Base-by-base conservation (phyloP, 169 alveolate genomes). In the Hepatocystis sp. region DNA sequence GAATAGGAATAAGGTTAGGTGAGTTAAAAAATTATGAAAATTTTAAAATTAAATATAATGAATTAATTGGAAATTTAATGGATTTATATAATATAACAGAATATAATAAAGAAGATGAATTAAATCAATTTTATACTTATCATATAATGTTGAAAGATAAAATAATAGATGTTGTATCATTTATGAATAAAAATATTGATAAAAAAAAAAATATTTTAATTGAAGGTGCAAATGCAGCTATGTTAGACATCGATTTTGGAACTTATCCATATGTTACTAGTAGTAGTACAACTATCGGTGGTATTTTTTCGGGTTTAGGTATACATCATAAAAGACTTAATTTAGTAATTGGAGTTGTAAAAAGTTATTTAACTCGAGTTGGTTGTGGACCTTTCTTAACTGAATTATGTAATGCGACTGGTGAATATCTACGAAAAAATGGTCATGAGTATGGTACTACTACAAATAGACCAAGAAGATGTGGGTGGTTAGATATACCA, bases 301-400 rank as follows among this genome's bases (percentile, higher is more conserved):
- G 93, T 13, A 53, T 86, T 4, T 92, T 88, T 56, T 68, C 86
- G 23, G 94, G 94, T 11, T 51, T 92, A 21, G 94, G 95, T 5
- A 63, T 92, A 10, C 84, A 86, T 23, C 85, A 90, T 36, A 66
- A 49, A 32, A 55, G 67, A 44, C 68, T 88, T 25, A 88, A 91
- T 58, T 81, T 90, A 58, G 65, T 85, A 1, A 86, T 96, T 11
- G 99, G 99, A 53, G 93, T 97, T 3, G 93, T 95, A 21, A 95
- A 97, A 85, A 98, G 99, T 39, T 98, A 98, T 85, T 95, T 98
- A 23, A 98, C 99, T 5, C 95, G 99, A 76, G 98, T 98, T 4
- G 99, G 99, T 0, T 96, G 92, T 61, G 99, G 99, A 10, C 99
- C 99, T 4, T 97, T 98, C 92, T 98, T 98, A 13, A 97, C 99